Conservation (phyloP, 345 rosid species). For the Euclidium syriacum region DNA sequence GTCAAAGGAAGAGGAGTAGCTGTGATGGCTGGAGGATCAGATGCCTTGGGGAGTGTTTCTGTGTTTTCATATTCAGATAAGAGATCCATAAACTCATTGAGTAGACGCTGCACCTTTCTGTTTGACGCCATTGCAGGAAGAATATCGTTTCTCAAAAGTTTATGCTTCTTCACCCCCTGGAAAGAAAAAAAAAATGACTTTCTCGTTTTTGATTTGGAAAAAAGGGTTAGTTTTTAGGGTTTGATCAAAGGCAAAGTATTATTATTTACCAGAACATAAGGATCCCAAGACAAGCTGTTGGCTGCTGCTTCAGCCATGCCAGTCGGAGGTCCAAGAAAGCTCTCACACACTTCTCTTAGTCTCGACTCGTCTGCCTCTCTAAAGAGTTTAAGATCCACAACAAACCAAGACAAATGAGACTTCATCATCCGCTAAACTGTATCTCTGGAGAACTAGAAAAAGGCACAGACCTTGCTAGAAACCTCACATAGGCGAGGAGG, state of each 20-base stretch:
- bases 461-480: slow-evolving; percentile 66
- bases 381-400: background rate
- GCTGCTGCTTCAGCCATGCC: slow-evolving; percentile 68
- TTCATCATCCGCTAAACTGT: background rate
- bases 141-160: slow-evolving; percentile 75
- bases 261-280: slow-evolving; percentile 78
- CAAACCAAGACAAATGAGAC: background rate
- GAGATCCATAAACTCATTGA: slow-evolving; percentile 90
- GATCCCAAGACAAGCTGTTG: slow-evolving; percentile 72
- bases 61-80: slow-evolving; percentile 71
- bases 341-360: slow-evolving; percentile 88
- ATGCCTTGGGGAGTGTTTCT: slow-evolving; percentile 17
- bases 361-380: slow-evolving; percentile 98
- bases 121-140: slow-evolving; percentile 98
- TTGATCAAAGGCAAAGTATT: slow-evolving; percentile 14
- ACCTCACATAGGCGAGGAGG: slow-evolving; percentile 88
- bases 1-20: slow-evolving; percentile 16
- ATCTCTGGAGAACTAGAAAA: too few relatives aligned
- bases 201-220: background rate
- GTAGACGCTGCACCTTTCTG: slow-evolving; percentile 92
- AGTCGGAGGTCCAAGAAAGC: slow-evolving; percentile 95
- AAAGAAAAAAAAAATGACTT: slow-evolving; percentile 3
- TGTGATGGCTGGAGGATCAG: slow-evolving; percentile 15
- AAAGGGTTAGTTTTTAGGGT: background rate
- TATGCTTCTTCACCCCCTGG: slow-evolving; percentile 94